These are phyloP conservation scores for Dioscorea alata DNA, from an alignment of 106 monocot species.

Conservation along the genomic window DNA sequence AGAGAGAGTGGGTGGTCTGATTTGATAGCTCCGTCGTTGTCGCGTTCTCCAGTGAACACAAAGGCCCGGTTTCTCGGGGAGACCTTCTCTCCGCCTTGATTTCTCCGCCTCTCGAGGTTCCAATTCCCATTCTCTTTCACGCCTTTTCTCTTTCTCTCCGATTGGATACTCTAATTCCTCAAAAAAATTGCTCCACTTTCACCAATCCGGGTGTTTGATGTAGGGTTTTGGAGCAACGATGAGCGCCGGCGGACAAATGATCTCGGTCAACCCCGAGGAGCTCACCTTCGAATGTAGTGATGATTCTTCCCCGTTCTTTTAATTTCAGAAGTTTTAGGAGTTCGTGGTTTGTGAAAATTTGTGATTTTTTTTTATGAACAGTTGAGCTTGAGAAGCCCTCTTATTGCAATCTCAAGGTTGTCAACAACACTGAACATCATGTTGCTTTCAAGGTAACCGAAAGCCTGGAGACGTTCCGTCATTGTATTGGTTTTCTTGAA, in stretches of 20 bases:
- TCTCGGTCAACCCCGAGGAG: slow-evolving; percentile 63
- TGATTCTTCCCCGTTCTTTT: not conserved
- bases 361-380: slow-evolving; percentile 20
- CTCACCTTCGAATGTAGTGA: slow-evolving; percentile 53
- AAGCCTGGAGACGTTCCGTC: not conserved
- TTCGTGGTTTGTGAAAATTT: not conserved
- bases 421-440: slow-evolving; percentile 89
- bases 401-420: slow-evolving; percentile 77
- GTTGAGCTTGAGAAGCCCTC: slow-evolving; percentile 79
- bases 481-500: not conserved
- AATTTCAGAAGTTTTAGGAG: not conserved
- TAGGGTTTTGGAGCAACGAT: slow-evolving; percentile 25
- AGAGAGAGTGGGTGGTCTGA: too few species aligned
- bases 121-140: too few species aligned
- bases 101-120: too few species aligned
- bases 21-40: too few species aligned
- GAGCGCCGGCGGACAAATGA: slow-evolving; percentile 37
- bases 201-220: not conserved
- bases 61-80: not conserved
- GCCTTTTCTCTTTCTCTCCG: too few species aligned
- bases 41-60: too few species aligned
- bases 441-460: slow-evolving; percentile 89
- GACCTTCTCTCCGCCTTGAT: too few species aligned
- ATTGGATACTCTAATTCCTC: too few species aligned
- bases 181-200: too few species aligned